Evolutionary conservation across 306 rosid genomes (phyloP).

Genomic region (Canavalia ensiformis): DNA sequence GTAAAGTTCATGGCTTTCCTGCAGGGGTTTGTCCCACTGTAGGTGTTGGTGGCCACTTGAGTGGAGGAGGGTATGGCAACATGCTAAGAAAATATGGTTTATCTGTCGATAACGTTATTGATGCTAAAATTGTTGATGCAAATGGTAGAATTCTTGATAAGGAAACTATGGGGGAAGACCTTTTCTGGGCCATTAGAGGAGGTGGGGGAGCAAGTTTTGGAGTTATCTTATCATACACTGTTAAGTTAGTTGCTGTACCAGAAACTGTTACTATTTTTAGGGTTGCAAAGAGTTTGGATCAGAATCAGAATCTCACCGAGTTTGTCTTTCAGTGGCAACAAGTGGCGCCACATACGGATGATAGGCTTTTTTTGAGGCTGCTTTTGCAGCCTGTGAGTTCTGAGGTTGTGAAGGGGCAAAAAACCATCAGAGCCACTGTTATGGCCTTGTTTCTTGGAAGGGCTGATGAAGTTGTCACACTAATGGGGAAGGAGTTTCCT

Average conservation of each 20-base stretch:
- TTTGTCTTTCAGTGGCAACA: slow-evolving; percentile 73
- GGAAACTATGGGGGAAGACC: slow-evolving; percentile 75
- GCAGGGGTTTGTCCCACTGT: slow-evolving; percentile 80
- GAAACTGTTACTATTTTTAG: slow-evolving; percentile 65
- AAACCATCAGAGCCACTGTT: slow-evolving; percentile 55
- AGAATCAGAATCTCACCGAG: slow-evolving; percentile 62
- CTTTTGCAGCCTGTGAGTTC: slow-evolving; percentile 65
- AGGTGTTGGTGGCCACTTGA: slow-evolving; percentile 85
- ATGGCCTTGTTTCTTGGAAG: slow-evolving; percentile 62
- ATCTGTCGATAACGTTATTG: slow-evolving; percentile 70
- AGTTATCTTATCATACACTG: slow-evolving; percentile 66
- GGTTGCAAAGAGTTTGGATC: slow-evolving; percentile 52
- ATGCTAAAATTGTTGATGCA: slow-evolving; percentile 72
- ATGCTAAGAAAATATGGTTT: slow-evolving; percentile 76
- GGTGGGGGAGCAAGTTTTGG: slow-evolving; percentile 90
- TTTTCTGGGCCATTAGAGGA: slow-evolving; percentile 87
- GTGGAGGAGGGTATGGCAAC: slow-evolving; percentile 87
- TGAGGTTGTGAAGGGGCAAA: slow-evolving; percentile 50
- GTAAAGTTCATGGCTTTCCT: slow-evolving; percentile 74
- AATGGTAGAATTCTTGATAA: slow-evolving; percentile 69
- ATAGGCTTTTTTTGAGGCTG: slow-evolving; percentile 70
- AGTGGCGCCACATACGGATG: slow-evolving; percentile 59
- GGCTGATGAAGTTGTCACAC: slow-evolving; percentile 51
- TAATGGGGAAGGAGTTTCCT: slow-evolving; percentile 64
- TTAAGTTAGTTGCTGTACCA: slow-evolving; percentile 69